Evolutionary conservation across 192 early-diverging fungal genomes (phyloP), one percentile per base, ranked within the genome.

Genomic region (Umbelopsis ramanniana): DNA sequence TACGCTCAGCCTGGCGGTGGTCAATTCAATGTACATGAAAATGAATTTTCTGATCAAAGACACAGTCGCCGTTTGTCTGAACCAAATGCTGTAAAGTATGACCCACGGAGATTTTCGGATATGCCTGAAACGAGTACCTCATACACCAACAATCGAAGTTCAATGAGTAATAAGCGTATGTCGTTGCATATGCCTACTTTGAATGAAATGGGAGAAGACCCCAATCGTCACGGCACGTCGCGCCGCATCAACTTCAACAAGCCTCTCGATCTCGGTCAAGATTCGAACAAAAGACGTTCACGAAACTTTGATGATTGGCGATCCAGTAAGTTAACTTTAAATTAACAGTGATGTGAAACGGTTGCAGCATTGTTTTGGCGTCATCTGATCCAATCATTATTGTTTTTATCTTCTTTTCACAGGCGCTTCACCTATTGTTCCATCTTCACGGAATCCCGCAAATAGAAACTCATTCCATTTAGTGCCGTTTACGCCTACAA

Each of bases 11-110:
- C 40, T 43, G 40, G 97, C 75, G 95, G 96, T 17, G 96, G 97
- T 54, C 89, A 96, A 45, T 90, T 96, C 82, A 96, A 96, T 21
- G 81, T 97, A 40, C 96, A 98, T 85, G 95, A 97, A 17, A 50
- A 37, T 37, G 57, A 63, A 37, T 37, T 63, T 63, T 63, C 57
- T 29, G 57, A 63, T 63, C 33, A 63, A 21, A 72, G 69, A 40
- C 52, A 77, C 35, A 72, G 72, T 15, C 73, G 73, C 5, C 71
- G 74, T 5, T 47, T 71, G 26, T 76, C 71, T 50, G 74, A 76
- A 37, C 74, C 79, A 15, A 76, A 67, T 40, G 53, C 70, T 19
- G 57, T 1, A 38, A 63, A 63, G 33, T 63, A 37, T 63, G 57
- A 63, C 19, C 57, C 57, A 63, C 57, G 57, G 57, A 29, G 57